These are phyloP conservation scores for Hanseniaspora meyeri DNA, from an alignment of 805 yeast genomes.

Conservation along the genomic window DNA sequence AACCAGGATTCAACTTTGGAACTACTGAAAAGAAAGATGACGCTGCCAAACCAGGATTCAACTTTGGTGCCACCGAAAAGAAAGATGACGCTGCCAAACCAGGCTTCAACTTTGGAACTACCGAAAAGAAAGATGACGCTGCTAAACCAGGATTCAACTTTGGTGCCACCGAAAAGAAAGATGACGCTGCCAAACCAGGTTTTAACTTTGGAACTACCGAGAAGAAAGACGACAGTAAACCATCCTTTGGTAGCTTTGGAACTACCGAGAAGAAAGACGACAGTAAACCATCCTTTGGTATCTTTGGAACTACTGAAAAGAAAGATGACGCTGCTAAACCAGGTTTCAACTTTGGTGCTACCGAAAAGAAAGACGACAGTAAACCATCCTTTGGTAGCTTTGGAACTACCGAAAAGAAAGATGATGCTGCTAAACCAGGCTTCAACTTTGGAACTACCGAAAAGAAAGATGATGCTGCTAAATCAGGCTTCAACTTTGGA, in stretches of 20 bases:
- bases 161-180: background rate
- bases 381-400: conserved; percentile 15
- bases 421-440: conserved; percentile 13
- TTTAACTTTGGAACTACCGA: background rate
- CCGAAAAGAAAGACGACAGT: conserved; percentile 9
- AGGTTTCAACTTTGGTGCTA: background rate
- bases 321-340: conserved; percentile 13
- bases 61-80: background rate
- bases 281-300: background rate
- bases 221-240: conserved; percentile 8
- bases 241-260: conserved; percentile 16
- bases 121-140: conserved; percentile 3
- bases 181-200: conserved; percentile 14
- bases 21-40: conserved; percentile 16
- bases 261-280: background rate
- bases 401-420: conserved; percentile 14
- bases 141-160: conserved; percentile 15
- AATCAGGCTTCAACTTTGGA: conserved; percentile 14
- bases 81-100: conserved; percentile 7
- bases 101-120: background rate
- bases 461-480: background rate
- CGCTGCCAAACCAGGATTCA: background rate
- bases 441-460: conserved; percentile 14
- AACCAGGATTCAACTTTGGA: background rate
- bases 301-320: conserved; percentile 17